Evolutionary conservation across 805 yeast species (phyloP).

Genomic region (Maudiozyma saulgeensis): DNA sequence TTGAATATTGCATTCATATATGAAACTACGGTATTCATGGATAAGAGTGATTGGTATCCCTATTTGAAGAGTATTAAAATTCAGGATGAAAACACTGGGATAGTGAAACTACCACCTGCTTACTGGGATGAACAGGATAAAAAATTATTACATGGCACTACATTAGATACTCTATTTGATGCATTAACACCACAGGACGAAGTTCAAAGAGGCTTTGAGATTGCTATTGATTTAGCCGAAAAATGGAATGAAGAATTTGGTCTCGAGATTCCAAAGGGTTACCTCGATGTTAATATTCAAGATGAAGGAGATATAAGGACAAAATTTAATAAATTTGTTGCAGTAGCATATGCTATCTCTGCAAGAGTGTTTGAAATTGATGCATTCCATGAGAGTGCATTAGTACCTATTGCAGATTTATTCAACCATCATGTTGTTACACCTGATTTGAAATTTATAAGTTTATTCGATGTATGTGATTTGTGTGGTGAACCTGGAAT

Average conservation of each 20-base stretch:
- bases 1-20: slow-evolving; percentile 62
- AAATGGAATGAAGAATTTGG: slow-evolving; percentile 26
- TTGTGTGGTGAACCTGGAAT: slow-evolving; percentile 38
- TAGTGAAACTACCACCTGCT: slow-evolving; percentile 46
- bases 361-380: slow-evolving; percentile 81
- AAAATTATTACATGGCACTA: slow-evolving; percentile 43
- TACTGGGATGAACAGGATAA: slow-evolving; percentile 52
- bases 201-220: slow-evolving; percentile 31
- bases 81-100: slow-evolving; percentile 19
- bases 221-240: slow-evolving; percentile 29
- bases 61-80: slow-evolving; percentile 49
- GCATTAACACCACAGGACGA: slow-evolving; percentile 28
- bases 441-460: slow-evolving; percentile 62
- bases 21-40: slow-evolving; percentile 45
- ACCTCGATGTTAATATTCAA: slow-evolving; percentile 20
- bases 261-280: slow-evolving; percentile 23
- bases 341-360: slow-evolving; percentile 50
- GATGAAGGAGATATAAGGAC: slow-evolving; percentile 13
- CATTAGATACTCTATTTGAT: slow-evolving; percentile 49
- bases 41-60: slow-evolving; percentile 70
- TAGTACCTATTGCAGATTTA: slow-evolving; percentile 88
- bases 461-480: slow-evolving; percentile 43
- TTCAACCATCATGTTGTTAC: slow-evolving; percentile 59
- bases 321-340: slow-evolving; percentile 42
- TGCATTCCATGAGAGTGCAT: slow-evolving; percentile 56